Percentiles rank a stretch among this genome's conserved stretches.
These are phyloP conservation scores for Eremothecium gossypii DNA, from an alignment of 1,139 yeast species.

Conservation along the genomic window DNA sequence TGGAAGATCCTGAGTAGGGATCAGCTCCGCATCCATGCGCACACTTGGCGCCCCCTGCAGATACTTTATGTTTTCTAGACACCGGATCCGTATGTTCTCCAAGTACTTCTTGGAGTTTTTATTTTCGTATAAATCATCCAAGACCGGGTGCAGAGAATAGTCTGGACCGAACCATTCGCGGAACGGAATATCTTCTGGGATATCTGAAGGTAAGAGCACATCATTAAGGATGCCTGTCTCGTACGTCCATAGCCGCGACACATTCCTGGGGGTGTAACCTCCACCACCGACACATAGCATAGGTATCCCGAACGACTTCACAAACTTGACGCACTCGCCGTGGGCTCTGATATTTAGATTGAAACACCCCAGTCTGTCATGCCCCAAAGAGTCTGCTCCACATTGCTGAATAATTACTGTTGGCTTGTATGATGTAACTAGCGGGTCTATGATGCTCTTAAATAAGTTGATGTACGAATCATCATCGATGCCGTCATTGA, in stretches of 20 bases:
- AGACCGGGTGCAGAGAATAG: conserved; percentile 76
- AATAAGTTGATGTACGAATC: conserved; percentile 71
- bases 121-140: conserved; percentile 83
- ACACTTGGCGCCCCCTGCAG: conserved; percentile 92
- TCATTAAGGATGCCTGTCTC: conserved; percentile 86
- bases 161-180: conserved; percentile 91
- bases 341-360: conserved; percentile 86
- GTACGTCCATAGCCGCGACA: conserved; percentile 88
- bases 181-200: conserved; percentile 76
- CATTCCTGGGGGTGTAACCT: conserved; percentile 94
- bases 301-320: conserved; percentile 80
- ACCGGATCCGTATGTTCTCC: conserved; percentile 67
- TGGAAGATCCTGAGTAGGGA: conserved; percentile 68
- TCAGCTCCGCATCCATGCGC: conserved; percentile 72
- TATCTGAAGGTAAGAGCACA: conserved; percentile 59
- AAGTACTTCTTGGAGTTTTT: conserved; percentile 77
- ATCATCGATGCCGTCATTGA: conserved; percentile 93
- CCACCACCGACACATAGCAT: conserved; percentile 94
- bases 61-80: conserved; percentile 73
- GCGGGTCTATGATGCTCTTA: conserved; percentile 80
- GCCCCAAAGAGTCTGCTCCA: conserved; percentile 93
- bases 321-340: conserved; percentile 87
- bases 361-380: conserved; percentile 89
- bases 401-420: conserved; percentile 92
- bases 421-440: conserved; percentile 75